Evolutionary conservation across 495 filamentous ascomycete species (phyloP).

Genomic region (Niebla homalea): DNA sequence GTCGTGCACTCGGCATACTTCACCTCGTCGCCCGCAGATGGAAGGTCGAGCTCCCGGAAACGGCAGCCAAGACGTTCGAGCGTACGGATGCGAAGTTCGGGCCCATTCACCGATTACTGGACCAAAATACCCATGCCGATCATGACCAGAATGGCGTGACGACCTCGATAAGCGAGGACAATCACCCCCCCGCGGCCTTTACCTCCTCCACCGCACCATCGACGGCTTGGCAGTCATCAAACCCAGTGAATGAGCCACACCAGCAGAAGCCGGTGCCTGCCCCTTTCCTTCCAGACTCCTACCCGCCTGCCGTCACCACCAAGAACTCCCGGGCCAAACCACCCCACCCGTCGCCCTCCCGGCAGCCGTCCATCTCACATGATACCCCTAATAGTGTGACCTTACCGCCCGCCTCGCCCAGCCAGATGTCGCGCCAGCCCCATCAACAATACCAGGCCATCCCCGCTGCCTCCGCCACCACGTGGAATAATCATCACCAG

Average conservation of each 20-base stretch:
- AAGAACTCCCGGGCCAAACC: not conserved
- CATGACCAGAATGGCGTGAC: too few relatives aligned
- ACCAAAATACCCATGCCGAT: too few relatives aligned
- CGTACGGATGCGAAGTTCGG: conserved; percentile 48
- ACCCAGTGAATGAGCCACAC: too few relatives aligned
- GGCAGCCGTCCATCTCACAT: not conserved
- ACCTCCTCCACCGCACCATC: not conserved
- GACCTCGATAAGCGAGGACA: not conserved
- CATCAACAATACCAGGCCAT: not conserved
- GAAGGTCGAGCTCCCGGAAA: conserved; percentile 74
- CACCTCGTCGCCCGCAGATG: conserved; percentile 77
- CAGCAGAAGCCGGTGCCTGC: too few relatives aligned
- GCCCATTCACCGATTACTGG: conserved; percentile 21
- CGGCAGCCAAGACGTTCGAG: conserved; percentile 59
- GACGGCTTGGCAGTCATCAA: too few relatives aligned
- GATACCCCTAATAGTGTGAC: not conserved
- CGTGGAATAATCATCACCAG: not conserved
- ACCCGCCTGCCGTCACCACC: not conserved
- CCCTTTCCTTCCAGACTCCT: too few relatives aligned
- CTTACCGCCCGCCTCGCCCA: conserved; percentile 3
- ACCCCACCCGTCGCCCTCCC: not conserved
- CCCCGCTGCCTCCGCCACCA: too few relatives aligned
- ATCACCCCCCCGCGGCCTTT: not conserved
- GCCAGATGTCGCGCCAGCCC: not conserved
- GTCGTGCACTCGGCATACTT: conserved; percentile 72